Conservation (phyloP, 192 early-diverging fungal genomes). For the Backusella australiensis region DNA sequence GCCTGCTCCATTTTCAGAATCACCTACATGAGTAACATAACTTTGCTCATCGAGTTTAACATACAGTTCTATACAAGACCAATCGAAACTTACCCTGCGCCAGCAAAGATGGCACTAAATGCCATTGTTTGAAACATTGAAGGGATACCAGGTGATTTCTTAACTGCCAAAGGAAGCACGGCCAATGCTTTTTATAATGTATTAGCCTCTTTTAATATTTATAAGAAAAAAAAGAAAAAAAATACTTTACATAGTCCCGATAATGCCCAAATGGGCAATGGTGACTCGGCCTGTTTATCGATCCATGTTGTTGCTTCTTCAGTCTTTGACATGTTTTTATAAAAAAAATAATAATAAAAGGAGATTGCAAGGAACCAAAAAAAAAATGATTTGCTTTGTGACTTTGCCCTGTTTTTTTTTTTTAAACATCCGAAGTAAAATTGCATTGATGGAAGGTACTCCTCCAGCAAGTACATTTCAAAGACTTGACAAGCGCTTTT, state of each 20-base stretch:
- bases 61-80: no score
- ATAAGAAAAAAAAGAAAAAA: background rate
- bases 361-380: background rate
- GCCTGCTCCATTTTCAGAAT: conserved; percentile 39
- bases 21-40: conserved; percentile 29
- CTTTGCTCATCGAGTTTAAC: background rate
- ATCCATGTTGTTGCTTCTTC: conserved; percentile 7
- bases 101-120: conserved; percentile 33
- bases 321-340: conserved; percentile 9
- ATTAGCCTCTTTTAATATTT: background rate
- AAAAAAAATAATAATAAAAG: background rate
- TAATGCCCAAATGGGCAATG: no score
- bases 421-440: background rate
- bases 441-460: no score
- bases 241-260: no score
- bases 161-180: conserved; percentile 27
- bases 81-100: conserved; percentile 27
- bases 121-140: conserved; percentile 34
- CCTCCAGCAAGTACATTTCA: no score
- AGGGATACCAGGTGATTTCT: conserved; percentile 31
- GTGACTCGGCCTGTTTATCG: conserved; percentile 21
- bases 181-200: conserved; percentile 13
- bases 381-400: background rate
- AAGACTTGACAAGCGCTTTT: no score
- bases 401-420: background rate